Percentiles rank a stretch among this genome's conserved stretches.
Conservation (phyloP, 225 moss, liverwort and hornwort genomes). For the Takakia lepidozioides region DNA sequence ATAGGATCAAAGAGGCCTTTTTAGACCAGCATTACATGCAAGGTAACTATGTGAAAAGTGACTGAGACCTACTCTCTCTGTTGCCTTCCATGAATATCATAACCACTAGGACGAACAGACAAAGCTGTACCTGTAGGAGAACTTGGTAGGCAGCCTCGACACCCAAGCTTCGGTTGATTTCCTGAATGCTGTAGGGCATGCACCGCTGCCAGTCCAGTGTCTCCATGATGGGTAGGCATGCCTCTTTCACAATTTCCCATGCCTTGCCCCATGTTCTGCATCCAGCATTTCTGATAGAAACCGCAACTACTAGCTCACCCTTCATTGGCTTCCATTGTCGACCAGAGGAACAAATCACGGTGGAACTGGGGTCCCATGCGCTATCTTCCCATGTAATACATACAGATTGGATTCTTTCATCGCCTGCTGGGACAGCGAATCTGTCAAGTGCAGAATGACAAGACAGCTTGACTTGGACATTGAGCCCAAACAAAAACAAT, state of each 20-base stretch:
- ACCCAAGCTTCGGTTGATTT: constrained; percentile 48
- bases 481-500: too few species aligned
- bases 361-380: constrained; percentile 34
- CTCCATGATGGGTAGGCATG: constrained; percentile 54
- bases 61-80: too few species aligned
- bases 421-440: constrained; percentile 32
- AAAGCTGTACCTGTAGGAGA: constrained; percentile 61
- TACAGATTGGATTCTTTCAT: constrained; percentile 54
- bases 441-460: too few species aligned
- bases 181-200: constrained; percentile 75
- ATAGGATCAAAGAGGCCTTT: too few species aligned
- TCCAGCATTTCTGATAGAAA: constrained; percentile 39
- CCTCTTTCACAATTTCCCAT: constrained; percentile 53
- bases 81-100: too few species aligned
- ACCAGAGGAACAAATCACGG: constrained; percentile 5
- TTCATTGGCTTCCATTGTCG: constrained; percentile 13
- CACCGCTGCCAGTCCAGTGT: constrained; percentile 79
- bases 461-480: too few species aligned
- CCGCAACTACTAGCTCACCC: constrained; percentile 77
- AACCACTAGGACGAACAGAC: too few species aligned
- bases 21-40: too few species aligned
- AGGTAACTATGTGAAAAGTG: too few species aligned
- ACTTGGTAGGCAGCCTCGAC: constrained; percentile 67
- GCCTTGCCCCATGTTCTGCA: constrained; percentile 59
- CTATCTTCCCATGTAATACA: constrained; percentile 71